Base-by-base conservation (phyloP, 768 basidiomycete genomes). In the Kwoniella bestiolae region DNA sequence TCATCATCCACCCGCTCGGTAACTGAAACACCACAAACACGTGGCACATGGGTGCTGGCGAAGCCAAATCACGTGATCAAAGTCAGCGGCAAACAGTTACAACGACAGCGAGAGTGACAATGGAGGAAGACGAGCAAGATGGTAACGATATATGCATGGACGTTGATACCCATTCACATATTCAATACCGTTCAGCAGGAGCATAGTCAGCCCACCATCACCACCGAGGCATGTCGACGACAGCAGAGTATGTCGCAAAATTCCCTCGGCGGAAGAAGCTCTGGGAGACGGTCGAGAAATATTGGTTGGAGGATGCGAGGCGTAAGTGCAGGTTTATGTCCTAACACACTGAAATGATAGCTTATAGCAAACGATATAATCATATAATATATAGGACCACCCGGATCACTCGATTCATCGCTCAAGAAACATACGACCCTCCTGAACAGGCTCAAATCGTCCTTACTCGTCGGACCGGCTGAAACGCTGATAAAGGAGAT, bases 391-490 rank as follows among this genome's bases (percentile, higher is more conserved):
- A n/a, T 65, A 92, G 92, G 89, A 78, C 83, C 86, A 9, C 83
- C 86, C 23, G 93, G 88, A 78, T 64, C 82, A 3, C 85, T 94
- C 25, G 96, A 98, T 81, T 93, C 96, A 3, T 97, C 96, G 47
- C 82, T 99, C 63, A 98, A 92, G 83, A 89, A 93, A 6, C 94
- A 99, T 82, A 97, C 94, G 1, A 91, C 93, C 5, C 86, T 98
- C 68, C 94, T 96, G 70, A 98, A 95, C 81, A 89, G 91, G 49
- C 90, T 97, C 73, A 88, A 90, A 50, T 91, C 90, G 76, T 91
- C 92, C 18, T 85, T 98, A 74, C 76, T 83, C 29, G 68, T 78
- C 11, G 74, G 79, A 8, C 79, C 80, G 0, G 61, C 79, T 11
- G 92, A 94, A 72, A 89, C 91, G 74, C 88, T 95, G 65, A 83